phyloP scores from a whole-genome alignment of 1,284 basidiomycete species.

The Sanguinoderma infundibulare region DNA sequence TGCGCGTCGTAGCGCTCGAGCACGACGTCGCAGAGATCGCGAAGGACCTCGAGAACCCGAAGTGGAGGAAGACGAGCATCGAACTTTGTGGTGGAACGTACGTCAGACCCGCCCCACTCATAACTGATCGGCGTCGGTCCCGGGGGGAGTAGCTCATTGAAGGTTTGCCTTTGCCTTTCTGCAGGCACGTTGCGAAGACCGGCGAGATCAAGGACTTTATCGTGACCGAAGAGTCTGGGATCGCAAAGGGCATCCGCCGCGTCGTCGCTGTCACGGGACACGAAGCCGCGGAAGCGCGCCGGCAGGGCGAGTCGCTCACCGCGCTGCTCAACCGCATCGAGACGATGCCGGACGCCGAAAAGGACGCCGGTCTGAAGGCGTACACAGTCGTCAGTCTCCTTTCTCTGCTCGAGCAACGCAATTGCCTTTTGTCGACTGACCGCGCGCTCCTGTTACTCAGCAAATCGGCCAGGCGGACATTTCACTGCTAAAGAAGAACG shows the following conservation, averaged over 20 bases:
- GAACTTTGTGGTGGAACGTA: constrained; percentile 99
- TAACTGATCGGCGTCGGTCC: not conserved
- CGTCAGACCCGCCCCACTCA: constrained; percentile 38
- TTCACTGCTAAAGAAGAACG: constrained; percentile 82
- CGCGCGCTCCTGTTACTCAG: constrained; percentile 41
- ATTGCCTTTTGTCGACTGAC: not conserved
- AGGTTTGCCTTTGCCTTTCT: not conserved
- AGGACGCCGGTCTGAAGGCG: constrained; percentile 86
- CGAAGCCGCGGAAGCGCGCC: constrained; percentile 85
- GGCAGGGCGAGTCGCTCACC: constrained; percentile 70
- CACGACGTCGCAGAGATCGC: constrained; percentile 88
- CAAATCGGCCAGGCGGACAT: constrained; percentile 93
- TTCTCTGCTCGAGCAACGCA: not conserved
- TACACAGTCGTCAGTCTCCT: constrained; percentile 69
- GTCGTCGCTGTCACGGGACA: constrained; percentile 95
- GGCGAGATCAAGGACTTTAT: constrained; percentile 97
- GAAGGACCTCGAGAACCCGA: constrained; percentile 84
- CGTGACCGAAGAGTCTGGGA: constrained; percentile 94
- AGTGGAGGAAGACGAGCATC: constrained; percentile 90
- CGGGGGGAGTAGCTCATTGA: constrained; percentile 9
- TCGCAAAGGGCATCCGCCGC: constrained; percentile 96
- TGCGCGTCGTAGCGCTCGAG: constrained; percentile 92
- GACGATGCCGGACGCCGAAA: constrained; percentile 72
- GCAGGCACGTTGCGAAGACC: constrained; percentile 90
- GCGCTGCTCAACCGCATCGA: constrained; percentile 72